Evolutionary conservation across 306 rosid species (phyloP).

Genomic region (Clitoria ternatea): DNA sequence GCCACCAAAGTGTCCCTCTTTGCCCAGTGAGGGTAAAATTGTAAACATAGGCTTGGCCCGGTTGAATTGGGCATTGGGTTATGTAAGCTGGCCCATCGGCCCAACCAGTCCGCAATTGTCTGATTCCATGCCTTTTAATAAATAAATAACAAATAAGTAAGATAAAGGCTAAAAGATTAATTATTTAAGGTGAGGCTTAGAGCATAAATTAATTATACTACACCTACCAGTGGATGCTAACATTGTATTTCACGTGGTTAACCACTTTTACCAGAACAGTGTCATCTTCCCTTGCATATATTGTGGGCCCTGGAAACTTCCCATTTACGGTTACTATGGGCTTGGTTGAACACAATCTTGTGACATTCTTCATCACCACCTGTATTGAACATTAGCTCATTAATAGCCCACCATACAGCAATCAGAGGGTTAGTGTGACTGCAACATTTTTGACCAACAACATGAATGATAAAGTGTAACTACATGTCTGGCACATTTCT

Average conservation of each 20-base stretch:
- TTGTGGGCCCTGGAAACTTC: slow-evolving; percentile 48
- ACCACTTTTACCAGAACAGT: slow-evolving; percentile 42
- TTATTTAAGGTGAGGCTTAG: not conserved
- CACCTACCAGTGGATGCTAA: slow-evolving; percentile 84
- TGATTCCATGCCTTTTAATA: slow-evolving; percentile 65
- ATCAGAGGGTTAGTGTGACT: slow-evolving; percentile 39
- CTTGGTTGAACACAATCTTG: slow-evolving; percentile 48
- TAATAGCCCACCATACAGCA: slow-evolving; percentile 35
- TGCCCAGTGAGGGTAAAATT: slow-evolving; percentile 85
- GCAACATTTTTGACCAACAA: slow-evolving; percentile 46
- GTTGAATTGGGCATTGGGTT: slow-evolving; percentile 90
- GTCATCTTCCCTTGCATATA: slow-evolving; percentile 54
- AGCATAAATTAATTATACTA: not conserved
- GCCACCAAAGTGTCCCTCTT: slow-evolving; percentile 90
- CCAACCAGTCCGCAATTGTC: slow-evolving; percentile 78
- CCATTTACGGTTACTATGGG: slow-evolving; percentile 47
- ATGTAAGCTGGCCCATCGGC: slow-evolving; percentile 93
- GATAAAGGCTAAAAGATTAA: not conserved
- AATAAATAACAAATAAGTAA: not conserved
- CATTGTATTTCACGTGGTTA: slow-evolving; percentile 78
- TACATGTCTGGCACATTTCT: not conserved
- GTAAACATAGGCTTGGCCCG: slow-evolving; percentile 53
- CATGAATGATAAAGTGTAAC: slow-evolving; percentile 10
- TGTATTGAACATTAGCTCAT: slow-evolving; percentile 1
- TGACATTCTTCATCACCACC: slow-evolving; percentile 52